Evolutionary conservation across 176 grass and related monocot genomes (phyloP), one percentile per base, ranked within the genome.

Genomic region (Avena insularis): DNA sequence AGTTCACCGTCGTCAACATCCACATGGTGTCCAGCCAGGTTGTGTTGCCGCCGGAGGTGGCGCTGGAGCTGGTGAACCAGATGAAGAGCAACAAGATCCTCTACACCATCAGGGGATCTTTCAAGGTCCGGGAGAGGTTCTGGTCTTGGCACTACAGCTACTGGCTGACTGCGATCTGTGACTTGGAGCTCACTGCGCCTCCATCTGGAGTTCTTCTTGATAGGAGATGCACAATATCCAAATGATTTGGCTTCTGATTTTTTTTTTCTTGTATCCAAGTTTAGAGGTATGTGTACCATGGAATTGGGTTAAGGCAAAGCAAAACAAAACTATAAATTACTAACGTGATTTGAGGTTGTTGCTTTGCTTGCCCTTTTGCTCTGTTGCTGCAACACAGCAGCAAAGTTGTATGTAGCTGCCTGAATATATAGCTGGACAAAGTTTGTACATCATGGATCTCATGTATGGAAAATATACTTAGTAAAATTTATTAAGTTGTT

Each of bases 21-120:
- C 97, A 89, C 87, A 93, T 99, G 92, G 83, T 99, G 20, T 87
- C 97, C 27, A 99, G 97, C 84, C 82, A 95, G 40, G 97, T 96
- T 23, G 33, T 66, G 70, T 83, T 99, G 71, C 94, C 92, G 40
- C 86, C 92, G 1, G 94, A 93, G 73, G n/a, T 93, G 57, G 92
- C 89, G 21, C 12, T 89, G 62, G 83, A 91, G 69, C 58, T 99
- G 63, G 80, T 91, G 77, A 83, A 99, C 76, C 89, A 99, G 90
- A 86, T 94, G 83, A 91, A 82, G 54, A 89, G 78, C 58, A 96
- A 94, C 91, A 90, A 87, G 46, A 84, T 99, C 15, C 66, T 85
- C 20, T 99, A 89, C 85, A 94, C 82, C 36, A 85, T 99, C 78
- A 92, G 85, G 54, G 86, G 87, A 4, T 79, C 77, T 23, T 94